Conservation (phyloP, 257 asterid genomes). For the Nemophila menziesii region DNA sequence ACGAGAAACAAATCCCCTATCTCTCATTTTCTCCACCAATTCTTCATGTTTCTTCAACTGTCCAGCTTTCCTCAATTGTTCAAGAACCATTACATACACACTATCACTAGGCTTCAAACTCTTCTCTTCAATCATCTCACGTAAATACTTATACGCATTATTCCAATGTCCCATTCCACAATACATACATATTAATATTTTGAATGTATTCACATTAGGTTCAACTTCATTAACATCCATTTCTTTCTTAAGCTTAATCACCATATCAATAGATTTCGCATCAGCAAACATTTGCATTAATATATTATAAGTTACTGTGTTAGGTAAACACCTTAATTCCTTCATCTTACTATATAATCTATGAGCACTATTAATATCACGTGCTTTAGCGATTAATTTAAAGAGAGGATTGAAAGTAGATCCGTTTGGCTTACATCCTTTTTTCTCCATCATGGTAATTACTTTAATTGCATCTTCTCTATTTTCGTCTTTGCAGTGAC, state of each 20-base stretch:
- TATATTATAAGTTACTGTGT: constrained; percentile 59
- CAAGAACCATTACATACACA: constrained; percentile 61
- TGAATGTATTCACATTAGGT: constrained; percentile 67
- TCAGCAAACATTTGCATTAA: constrained; percentile 83
- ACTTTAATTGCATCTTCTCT: constrained; percentile 70
- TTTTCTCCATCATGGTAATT: constrained; percentile 49
- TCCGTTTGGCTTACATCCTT: constrained; percentile 51
- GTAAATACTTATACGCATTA: constrained; percentile 54
- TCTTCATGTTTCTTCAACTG: constrained; percentile 88
- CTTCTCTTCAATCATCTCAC: constrained; percentile 79
- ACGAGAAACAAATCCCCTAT: constrained; percentile 46
- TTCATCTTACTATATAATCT: constrained; percentile 58
- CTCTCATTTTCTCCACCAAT: constrained; percentile 67
- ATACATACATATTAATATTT: constrained; percentile 54
- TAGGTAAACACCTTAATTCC: constrained; percentile 49
- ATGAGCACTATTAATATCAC: constrained; percentile 79
- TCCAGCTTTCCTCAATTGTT: constrained; percentile 67
- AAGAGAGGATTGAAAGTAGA: constrained; percentile 69
- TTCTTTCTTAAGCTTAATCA: constrained; percentile 72
- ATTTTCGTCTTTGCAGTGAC: constrained; percentile 69
- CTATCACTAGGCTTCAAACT: constrained; percentile 48
- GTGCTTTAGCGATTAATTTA: constrained; percentile 51
- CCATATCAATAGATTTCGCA: constrained; percentile 73
- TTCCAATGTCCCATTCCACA: constrained; percentile 91
- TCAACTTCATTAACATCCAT: constrained; percentile 68